Base-by-base conservation (phyloP, 2,329 filamentous ascomycete species). In the Pezicula carpinea region DNA sequence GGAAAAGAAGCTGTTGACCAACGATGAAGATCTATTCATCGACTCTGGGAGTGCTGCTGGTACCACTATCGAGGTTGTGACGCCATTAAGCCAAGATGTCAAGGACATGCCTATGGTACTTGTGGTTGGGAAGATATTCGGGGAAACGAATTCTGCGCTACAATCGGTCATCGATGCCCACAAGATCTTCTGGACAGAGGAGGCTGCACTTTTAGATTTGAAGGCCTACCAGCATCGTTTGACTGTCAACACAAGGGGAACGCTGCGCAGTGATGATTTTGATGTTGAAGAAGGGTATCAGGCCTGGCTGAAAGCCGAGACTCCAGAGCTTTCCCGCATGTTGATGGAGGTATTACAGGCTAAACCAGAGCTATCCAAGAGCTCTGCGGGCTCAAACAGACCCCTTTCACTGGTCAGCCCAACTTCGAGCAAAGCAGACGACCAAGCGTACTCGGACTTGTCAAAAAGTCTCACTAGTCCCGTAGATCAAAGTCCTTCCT, bases 21-120 rank as follows among this genome's bases (percentile, higher is more conserved):
- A 96, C 65, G 92, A 97, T 60, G 89, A 96, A 66, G 90, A 97
- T 63, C 75, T 99, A 43, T 81, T 82, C 39, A 75, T 83, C 15
- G 76, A 78, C 55, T 75, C 77, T 41, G 75, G 75, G 40, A 77
- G 80, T 59, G 74, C 75, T 39, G 73, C 69, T 58, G 75, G 82
- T 31, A 80, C 79, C 40, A 87, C 85, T 7, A 77, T 93, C 53
- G 92, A 96, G 65, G 87, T 92, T 18, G 77, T 87, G 47, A 80
- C 90, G 3, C 90, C 92, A 10, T 72, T 95, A 48, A 93, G 83
- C 61, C 89, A 96, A 66, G 89, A 96, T 66, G 85, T 97, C 63
- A 96, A 93, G 68, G 93, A 99, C 64, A 99, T 99, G 93, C 85
- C 85, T 32, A 79, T 96, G 69, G 93, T 96, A 22, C 85, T 93